Evolutionary conservation across 2,329 filamentous ascomycete species (phyloP).

Genomic region (Paecilomyces dactylethromorphus): DNA sequence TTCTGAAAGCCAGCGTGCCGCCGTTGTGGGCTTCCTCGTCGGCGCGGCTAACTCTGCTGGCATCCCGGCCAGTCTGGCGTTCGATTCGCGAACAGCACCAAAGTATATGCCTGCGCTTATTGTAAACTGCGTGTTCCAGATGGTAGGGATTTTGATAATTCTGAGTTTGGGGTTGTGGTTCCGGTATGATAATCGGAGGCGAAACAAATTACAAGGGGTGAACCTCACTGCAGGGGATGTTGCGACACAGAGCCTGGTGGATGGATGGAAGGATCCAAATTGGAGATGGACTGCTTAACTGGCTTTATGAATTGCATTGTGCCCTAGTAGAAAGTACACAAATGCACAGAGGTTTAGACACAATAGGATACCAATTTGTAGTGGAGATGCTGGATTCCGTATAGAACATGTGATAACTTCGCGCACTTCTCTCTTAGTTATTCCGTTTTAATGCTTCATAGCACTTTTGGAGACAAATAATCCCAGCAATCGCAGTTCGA

Average conservation of each 20-base stretch:
- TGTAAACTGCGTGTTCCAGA: conserved; percentile 3
- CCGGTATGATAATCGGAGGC: conserved; percentile 4
- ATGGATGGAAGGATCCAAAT: conserved; percentile 7
- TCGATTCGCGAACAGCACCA: conserved; percentile 5
- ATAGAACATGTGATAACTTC: no score
- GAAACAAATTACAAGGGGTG: conserved; percentile 4
- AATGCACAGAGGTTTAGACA: no score
- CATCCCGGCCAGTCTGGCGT: conserved; percentile 8
- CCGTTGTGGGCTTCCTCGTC: conserved; percentile 7
- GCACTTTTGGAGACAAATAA: no score
- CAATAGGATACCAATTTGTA: no score
- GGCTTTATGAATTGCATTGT: neutral
- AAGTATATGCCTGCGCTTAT: conserved; percentile 6
- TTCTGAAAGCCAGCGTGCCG: conserved; percentile 4
- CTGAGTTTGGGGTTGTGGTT: conserved; percentile 6
- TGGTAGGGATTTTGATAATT: conserved; percentile 2
- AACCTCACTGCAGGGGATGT: conserved; percentile 6
- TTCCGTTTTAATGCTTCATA: no score
- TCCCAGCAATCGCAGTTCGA: no score
- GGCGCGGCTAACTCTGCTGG: conserved; percentile 9
- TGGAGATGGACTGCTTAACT: conserved; percentile 8
- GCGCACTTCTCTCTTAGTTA: no score
- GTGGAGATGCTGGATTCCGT: no score
- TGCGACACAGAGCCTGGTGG: conserved; percentile 3
- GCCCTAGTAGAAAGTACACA: neutral